A percentile compares a stretch with the other conserved stretches of the same genome.
phyloP scores from a whole-genome alignment of 805 yeast genomes.

The Metschnikowia hibisci region DNA sequence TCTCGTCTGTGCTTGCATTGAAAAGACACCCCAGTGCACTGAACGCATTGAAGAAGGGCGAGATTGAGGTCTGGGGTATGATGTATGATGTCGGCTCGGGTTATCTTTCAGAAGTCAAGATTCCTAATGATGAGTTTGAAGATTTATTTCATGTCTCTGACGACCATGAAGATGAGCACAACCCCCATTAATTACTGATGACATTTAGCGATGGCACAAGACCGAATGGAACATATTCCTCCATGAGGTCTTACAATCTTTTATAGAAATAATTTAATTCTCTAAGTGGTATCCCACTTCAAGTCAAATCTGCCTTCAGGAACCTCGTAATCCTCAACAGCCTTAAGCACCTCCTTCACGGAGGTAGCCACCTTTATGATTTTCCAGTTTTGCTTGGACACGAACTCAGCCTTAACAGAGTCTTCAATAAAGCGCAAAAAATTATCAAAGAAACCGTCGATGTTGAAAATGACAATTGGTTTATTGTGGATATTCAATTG shows the following conservation, averaged over 20 bases:
- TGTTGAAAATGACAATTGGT: slow-evolving; percentile 75
- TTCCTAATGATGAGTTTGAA: slow-evolving; percentile 40
- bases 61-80: slow-evolving; percentile 22
- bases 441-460: slow-evolving; percentile 75
- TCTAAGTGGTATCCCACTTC: slow-evolving; percentile 50
- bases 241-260: background rate
- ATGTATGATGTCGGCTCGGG: slow-evolving; percentile 21
- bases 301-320: slow-evolving; percentile 75
- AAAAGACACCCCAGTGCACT: slow-evolving; percentile 21
- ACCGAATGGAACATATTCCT: background rate
- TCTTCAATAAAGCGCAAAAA: slow-evolving; percentile 58
- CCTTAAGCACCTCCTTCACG: slow-evolving; percentile 62
- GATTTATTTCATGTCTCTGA: slow-evolving; percentile 40
- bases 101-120: slow-evolving; percentile 19
- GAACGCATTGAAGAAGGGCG: slow-evolving; percentile 19
- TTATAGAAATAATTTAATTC: background rate
- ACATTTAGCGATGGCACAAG: too few relatives aligned
- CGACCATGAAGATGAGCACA: slow-evolving; percentile 24
- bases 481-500: slow-evolving; percentile 82
- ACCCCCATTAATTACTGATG: slow-evolving; percentile 17
- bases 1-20: slow-evolving; percentile 18
- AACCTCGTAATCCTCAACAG: slow-evolving; percentile 55
- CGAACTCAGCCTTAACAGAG: slow-evolving; percentile 63
- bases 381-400: slow-evolving; percentile 59
- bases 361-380: slow-evolving; percentile 67